These are phyloP conservation scores for Kazachstania sp. DNA, from an alignment of 1,139 yeast species.

Conservation along the genomic window DNA sequence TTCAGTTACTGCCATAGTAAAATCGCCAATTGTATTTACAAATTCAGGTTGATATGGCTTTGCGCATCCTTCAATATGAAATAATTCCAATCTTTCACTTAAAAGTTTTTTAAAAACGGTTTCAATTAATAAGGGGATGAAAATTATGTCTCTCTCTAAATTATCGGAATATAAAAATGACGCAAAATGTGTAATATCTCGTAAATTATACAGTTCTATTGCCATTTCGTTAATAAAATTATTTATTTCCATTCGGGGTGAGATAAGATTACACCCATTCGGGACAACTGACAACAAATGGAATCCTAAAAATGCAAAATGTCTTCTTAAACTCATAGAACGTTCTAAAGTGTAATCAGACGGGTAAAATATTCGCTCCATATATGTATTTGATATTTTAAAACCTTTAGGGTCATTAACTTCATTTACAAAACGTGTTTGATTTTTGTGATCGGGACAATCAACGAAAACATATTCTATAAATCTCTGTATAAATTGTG, in stretches of 20 bases:
- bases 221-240: conserved; percentile 12
- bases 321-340: conserved; percentile 21
- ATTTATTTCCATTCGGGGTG: conserved; percentile 13
- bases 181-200: conserved; percentile 15
- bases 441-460: conserved; percentile 12
- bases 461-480: conserved; percentile 22
- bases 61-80: neutral
- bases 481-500: conserved; percentile 11
- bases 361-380: conserved; percentile 11
- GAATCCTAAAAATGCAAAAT: conserved; percentile 16
- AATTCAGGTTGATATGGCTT: neutral
- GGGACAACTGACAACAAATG: conserved; percentile 17
- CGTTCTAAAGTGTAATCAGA: conserved; percentile 10
- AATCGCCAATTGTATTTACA: neutral
- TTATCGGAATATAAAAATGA: conserved; percentile 13
- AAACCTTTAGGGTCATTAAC: conserved; percentile 9
- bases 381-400: conserved; percentile 16
- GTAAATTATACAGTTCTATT: conserved; percentile 10
- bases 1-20: neutral
- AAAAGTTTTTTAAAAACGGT: conserved; percentile 1
- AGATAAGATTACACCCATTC: conserved; percentile 11
- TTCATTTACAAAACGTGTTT: conserved; percentile 2
- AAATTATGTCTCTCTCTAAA: conserved; percentile 1
- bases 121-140: conserved; percentile 4
- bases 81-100: neutral